Percentiles rank a stretch among this genome's conserved stretches.
Evolutionary conservation across 2,329 filamentous ascomycete genomes (phyloP).

Genomic region (Endothia cerciana): DNA sequence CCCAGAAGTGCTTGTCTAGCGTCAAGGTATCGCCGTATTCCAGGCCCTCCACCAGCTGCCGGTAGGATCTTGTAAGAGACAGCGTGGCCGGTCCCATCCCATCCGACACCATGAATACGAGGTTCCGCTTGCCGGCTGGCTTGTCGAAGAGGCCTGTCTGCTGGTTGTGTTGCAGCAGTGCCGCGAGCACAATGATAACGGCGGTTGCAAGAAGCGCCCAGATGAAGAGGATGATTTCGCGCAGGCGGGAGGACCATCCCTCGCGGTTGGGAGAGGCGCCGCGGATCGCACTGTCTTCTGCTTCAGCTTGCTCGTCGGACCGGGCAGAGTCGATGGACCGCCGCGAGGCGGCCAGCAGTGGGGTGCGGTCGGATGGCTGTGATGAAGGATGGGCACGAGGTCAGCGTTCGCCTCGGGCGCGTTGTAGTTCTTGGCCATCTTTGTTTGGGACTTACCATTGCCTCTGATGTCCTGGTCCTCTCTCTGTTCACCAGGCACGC

Average conservation of each 20-base stretch:
- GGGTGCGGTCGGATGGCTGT: conserved; percentile 47
- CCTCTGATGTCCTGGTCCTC: background rate
- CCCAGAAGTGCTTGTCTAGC: conserved; percentile 88
- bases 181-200: conserved; percentile 76
- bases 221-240: conserved; percentile 75
- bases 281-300: conserved; percentile 40
- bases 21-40: conserved; percentile 75
- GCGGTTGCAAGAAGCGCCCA: conserved; percentile 85
- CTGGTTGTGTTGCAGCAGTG: conserved; percentile 74
- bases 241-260: conserved; percentile 48
- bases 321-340: conserved; percentile 36
- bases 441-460: conserved; percentile 10
- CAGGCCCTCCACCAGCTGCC: conserved; percentile 76
- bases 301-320: conserved; percentile 38
- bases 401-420: background rate
- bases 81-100: conserved; percentile 96
- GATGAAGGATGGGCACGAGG: background rate
- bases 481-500: background rate
- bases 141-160: conserved; percentile 45
- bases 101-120: conserved; percentile 99
- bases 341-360: conserved; percentile 45
- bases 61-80: conserved; percentile 82
- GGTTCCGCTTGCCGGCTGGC: conserved; percentile 74
- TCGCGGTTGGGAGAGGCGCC: conserved; percentile 25
- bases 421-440: background rate